Evolutionary conservation across 1,284 basidiomycete genomes (phyloP), one percentile per base, ranked within the genome.

Genomic region (Hymenochaete sp.): DNA sequence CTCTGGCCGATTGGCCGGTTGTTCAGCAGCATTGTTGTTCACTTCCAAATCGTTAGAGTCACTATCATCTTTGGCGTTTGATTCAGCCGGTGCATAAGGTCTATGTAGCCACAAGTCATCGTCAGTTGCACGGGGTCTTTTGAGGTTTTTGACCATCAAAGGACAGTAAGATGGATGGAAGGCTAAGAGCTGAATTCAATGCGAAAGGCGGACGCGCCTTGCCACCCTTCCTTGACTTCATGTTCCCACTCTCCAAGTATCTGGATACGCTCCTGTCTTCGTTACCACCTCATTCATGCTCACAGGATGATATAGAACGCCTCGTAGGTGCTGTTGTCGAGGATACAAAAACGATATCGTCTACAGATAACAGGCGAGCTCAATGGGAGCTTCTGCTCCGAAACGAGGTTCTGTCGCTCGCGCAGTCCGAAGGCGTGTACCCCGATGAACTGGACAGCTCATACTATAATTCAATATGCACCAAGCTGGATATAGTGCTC

Each of bases 381-480:
- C 77, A 77, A 55, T 87, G 84, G 84, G 84, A 88, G 56, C 75
- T 73, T 54, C 62, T 78, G 33, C 62, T 87, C 32, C 76, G 74
- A 63, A 75, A 75, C 50, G 79, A 82, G 57, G 68, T 86, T 28
- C 81, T 82, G 56, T 63, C 64, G 16, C 66, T 85, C 46, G 82
- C 82, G 32, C 85, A 86, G 56, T 78, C 71, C 2, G 83, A 88
- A 61, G 81, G 82, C 2, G 58, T 59, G 5, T 80, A 71, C 8
- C 51, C 72, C 38, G 64, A 73, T 38, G 64, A 73, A 32, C 62
- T 70, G 14, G 57, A 67, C 16, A 64, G 64, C 0, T 61, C 61
- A 6, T 88, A 88, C 56, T 84, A 85, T 53, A 59, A 68, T 28
- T 66, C 70, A 29, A 61, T 88, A n/a, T 67, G 68, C 52, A 67